Evolutionary conservation across 1,139 yeast species (phyloP), one percentile per base, ranked within the genome.

Genomic region (Wickerhamomyces sp.): DNA sequence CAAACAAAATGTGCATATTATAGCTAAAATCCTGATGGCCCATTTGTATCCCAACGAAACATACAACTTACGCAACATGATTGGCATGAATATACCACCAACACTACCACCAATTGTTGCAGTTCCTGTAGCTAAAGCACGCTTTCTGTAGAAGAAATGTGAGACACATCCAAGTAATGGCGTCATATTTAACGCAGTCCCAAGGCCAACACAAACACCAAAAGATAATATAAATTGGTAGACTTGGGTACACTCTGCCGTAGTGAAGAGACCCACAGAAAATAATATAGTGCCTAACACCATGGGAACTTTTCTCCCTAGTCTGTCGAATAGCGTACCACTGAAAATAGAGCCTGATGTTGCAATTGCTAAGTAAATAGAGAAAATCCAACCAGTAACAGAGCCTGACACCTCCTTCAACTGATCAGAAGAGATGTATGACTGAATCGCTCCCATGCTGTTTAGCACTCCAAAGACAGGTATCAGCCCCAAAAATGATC

Each of bases 351-450:
- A 75, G 12, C 80, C 75, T 37, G 78, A 65, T 54, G 77, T 79
- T 51, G 78, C 66, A 20, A 81, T 64, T 16, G 81, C 78, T 28
- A 80, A 54, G 51, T 74, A 80, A 15, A 82, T 61, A 4, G 89
- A 78, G 54, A 83, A 81, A 39, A 84, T 76, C 92, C 90, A 83
- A 7, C 88, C 78, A 1, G 78, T 70, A 7, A 71, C 67, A 2
- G 82, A 69, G 5, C 78, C 64, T 5, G 74, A 63, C 2, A 68
- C 70, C 15, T 64, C 49, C 13, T 64, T 63, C 39, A 82, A 64
- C 52, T 80, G 86, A 54, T 81, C 73, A 9, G 64, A 59, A 3
- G 81, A 66, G n/a, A 83, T 72, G 48, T 81, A 81, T 0, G 85
- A 74, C 58, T 81, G 84, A 33, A 82, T 70, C 0, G 87, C 87